phyloP scores from a whole-genome alignment of 2,329 filamentous ascomycete species.

The Immersiporthe knoxdaviesiana region DNA sequence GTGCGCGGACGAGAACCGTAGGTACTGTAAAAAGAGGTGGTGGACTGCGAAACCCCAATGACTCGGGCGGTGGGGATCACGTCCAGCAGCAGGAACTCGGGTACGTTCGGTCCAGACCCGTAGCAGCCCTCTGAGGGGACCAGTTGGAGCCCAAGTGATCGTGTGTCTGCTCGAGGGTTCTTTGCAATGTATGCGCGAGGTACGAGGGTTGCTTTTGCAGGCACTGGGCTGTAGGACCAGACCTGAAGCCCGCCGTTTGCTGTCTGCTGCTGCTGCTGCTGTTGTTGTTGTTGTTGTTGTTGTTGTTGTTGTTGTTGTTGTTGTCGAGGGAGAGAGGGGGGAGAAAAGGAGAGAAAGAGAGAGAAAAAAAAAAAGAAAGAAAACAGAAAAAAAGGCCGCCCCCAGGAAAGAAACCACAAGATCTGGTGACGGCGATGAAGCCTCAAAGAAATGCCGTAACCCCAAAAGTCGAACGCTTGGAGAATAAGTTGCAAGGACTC shows the following conservation, averaged over 20 bases:
- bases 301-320: neutral
- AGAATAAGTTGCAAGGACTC: neutral
- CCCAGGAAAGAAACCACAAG: neutral
- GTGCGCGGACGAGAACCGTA: neutral
- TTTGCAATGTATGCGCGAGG: neutral
- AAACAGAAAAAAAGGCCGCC: no score
- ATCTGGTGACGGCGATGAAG: neutral
- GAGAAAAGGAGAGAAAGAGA: neutral
- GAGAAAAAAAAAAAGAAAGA: neutral
- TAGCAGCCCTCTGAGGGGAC: neutral
- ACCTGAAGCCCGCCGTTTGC: neutral
- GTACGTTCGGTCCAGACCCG: slow-evolving; percentile 1
- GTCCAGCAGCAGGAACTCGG: neutral
- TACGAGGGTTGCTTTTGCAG: neutral
- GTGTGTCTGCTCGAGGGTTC: neutral
- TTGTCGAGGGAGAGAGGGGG: neutral
- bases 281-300: neutral
- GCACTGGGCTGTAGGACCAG: neutral
- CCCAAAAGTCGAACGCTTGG: neutral
- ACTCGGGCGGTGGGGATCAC: neutral
- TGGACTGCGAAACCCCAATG: neutral
- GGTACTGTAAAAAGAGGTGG: neutral
- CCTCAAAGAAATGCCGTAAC: neutral
- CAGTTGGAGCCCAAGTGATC: neutral
- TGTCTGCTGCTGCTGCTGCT: no score